These are phyloP conservation scores for Candida sphagnicola DNA, from an alignment of 805 yeast genomes.

Conservation along the genomic window DNA sequence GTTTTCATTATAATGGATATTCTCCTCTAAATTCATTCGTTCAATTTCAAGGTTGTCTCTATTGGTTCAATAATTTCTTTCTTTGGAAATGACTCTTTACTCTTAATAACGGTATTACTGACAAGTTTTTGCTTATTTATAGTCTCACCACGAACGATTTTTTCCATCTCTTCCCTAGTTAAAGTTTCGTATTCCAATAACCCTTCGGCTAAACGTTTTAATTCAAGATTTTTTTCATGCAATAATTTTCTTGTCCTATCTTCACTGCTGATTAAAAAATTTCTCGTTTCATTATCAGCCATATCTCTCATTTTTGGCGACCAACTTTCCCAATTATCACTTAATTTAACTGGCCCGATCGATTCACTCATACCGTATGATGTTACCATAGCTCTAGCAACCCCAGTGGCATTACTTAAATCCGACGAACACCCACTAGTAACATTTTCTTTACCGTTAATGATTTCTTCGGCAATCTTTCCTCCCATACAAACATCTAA, in stretches of 20 bases:
- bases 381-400: constrained; percentile 96
- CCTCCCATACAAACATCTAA: constrained; percentile 99
- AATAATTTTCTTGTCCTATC: constrained; percentile 71
- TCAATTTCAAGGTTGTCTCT: constrained; percentile 2
- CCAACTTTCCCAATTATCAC: constrained; percentile 95
- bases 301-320: constrained; percentile 80
- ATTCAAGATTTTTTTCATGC: constrained; percentile 58
- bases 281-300: constrained; percentile 91
- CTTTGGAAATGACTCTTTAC: constrained; percentile 5
- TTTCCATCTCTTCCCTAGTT: constrained; percentile 85
- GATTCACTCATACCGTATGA: constrained; percentile 93
- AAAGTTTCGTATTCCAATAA: constrained; percentile 92
- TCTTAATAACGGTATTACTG: constrained; percentile 63
- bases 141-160: constrained; percentile 75
- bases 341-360: constrained; percentile 86
- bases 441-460: constrained; percentile 87
- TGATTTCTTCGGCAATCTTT: constrained; percentile 91
- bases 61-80: constrained; percentile 4
- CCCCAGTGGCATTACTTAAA: constrained; percentile 81
- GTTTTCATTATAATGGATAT: neutral
- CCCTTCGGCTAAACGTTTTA: constrained; percentile 88
- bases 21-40: neutral
- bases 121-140: constrained; percentile 64
- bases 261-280: constrained; percentile 70
- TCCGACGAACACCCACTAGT: constrained; percentile 96